Percentiles rank a stretch among this genome's conserved stretches.
phyloP scores from a whole-genome alignment of 2,329 filamentous ascomycete species.

The Torrubiellomyces zombiae region DNA sequence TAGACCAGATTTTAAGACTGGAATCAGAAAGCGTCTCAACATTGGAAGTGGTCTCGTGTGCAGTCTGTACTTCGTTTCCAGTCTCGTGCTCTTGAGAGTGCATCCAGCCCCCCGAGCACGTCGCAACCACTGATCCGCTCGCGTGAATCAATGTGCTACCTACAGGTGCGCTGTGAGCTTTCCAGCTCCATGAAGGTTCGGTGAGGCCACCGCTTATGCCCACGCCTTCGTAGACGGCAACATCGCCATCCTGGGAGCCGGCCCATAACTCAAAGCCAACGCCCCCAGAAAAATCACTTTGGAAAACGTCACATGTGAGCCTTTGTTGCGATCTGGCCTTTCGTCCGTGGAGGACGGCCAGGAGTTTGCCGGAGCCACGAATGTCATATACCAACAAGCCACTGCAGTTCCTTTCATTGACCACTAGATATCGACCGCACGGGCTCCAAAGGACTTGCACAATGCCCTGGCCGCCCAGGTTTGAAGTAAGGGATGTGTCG shows the following conservation, averaged over 20 bases:
- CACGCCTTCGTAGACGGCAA: conserved; percentile 42
- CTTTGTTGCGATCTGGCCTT: conserved; percentile 36
- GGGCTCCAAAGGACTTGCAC: conserved; percentile 44
- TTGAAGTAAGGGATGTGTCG: conserved; percentile 16
- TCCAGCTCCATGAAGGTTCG: conserved; percentile 32
- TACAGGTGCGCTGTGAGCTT: conserved; percentile 28
- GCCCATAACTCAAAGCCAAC: conserved; percentile 46
- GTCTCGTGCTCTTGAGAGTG: conserved; percentile 6
- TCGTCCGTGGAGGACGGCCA: conserved; percentile 36
- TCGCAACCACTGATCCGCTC: conserved; percentile 38
- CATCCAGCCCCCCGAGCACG: conserved; percentile 38
- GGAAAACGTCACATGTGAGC: conserved; percentile 37
- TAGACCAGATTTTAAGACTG: conserved; percentile 5
- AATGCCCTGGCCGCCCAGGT: conserved; percentile 44
- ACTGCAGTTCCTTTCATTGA: conserved; percentile 40
- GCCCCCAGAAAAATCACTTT: conserved; percentile 13
- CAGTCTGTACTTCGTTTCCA: conserved; percentile 3
- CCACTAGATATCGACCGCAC: conserved; percentile 44
- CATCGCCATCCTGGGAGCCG: conserved; percentile 34
- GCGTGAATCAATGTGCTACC: conserved; percentile 33
- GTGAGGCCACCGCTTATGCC: conserved; percentile 28
- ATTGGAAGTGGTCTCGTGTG: not conserved
- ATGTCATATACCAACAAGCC: conserved; percentile 47
- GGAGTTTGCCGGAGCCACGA: conserved; percentile 38
- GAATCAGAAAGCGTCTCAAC: conserved; percentile 4